Conservation (phyloP, 257 asterid species). For the Plantago ovata region DNA sequence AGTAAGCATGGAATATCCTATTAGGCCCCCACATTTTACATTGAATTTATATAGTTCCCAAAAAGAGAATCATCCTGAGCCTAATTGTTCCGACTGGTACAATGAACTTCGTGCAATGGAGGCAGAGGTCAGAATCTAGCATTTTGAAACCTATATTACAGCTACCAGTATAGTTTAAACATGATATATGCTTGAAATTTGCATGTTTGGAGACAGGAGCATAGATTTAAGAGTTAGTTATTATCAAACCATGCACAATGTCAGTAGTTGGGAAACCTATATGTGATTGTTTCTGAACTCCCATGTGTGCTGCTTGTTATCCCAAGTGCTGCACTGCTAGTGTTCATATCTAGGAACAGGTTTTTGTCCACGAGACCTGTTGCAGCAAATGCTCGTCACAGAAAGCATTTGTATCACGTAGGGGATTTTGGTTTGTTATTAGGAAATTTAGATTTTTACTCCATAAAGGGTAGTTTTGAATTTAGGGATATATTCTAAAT, state of each 20-base stretch:
- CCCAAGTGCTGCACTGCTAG: no score
- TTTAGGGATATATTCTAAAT: neutral
- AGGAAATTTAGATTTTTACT: neutral
- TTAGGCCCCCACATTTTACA: constrained; percentile 75
- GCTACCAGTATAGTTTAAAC: neutral
- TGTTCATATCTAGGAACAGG: no score
- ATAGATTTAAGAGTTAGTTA: neutral
- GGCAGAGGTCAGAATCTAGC: constrained; percentile 71
- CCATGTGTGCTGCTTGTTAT: no score
- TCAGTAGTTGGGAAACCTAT: neutral
- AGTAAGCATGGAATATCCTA: constrained; percentile 80
- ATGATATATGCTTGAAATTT: neutral
- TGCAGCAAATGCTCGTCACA: no score
- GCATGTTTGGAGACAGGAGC: neutral
- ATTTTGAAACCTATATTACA: constrained; percentile 7
- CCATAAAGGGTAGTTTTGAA: no score
- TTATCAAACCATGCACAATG: neutral
- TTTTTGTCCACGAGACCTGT: no score
- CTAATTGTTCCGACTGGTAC: constrained; percentile 50
- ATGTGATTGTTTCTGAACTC: neutral
- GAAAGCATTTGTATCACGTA: neutral
- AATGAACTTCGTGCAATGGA: constrained; percentile 96
- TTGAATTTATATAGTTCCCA: constrained; percentile 38
- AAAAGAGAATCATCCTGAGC: constrained; percentile 42
- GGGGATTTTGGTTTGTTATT: neutral